phyloP scores from a whole-genome alignment of 306 rosid species.

The Castanopsis chinensis region DNA sequence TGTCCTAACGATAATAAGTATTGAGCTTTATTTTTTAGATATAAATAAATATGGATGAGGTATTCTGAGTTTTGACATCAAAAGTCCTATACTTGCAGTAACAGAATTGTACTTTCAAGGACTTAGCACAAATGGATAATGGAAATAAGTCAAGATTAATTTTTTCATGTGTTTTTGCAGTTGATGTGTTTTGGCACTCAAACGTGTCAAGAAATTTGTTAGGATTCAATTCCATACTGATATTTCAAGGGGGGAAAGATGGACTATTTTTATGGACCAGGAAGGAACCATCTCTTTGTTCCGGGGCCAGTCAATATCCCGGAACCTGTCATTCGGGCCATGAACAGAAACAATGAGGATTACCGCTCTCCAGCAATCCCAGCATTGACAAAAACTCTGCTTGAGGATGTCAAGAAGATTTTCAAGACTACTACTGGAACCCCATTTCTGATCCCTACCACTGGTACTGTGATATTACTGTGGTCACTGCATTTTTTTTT shows the following conservation, averaged over 20 bases:
- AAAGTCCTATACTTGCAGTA: neutral
- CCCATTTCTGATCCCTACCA: conserved; percentile 92
- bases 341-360: conserved; percentile 97
- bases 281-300: conserved; percentile 95
- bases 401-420: conserved; percentile 89
- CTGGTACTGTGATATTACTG: conserved; percentile 50
- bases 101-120: neutral
- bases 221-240: conserved; percentile 22
- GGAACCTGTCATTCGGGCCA: conserved; percentile 80
- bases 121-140: neutral
- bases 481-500: neutral
- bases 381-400: conserved; percentile 75
- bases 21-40: no score
- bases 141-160: conserved; percentile 2
- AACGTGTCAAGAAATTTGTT: conserved; percentile 21
- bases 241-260: conserved; percentile 49
- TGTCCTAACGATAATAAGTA: no score
- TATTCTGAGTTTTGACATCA: neutral
- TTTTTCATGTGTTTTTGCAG: conserved; percentile 18
- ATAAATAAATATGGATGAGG: neutral
- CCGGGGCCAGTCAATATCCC: conserved; percentile 99
- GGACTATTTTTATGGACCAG: conserved; percentile 87
- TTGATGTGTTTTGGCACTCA: conserved; percentile 25
- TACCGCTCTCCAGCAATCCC: conserved; percentile 98
- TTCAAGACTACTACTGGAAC: conserved; percentile 93